Evolutionary conservation across 805 yeast genomes (phyloP).

Genomic region (Suhomyces sp.): DNA sequence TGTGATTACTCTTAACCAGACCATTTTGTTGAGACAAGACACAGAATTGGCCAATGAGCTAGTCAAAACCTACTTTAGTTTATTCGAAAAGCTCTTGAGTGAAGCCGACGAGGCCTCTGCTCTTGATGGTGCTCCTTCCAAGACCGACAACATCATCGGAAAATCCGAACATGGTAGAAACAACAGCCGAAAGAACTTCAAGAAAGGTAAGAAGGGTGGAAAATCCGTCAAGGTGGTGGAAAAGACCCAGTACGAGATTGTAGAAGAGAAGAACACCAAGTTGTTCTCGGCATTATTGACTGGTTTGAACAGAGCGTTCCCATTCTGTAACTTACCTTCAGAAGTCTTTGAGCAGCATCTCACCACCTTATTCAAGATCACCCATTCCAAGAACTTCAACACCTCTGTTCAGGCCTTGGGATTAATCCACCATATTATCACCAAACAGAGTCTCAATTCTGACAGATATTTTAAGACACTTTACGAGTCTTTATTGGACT

Average conservation of each 20-base stretch:
- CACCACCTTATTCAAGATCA: slow-evolving; percentile 80
- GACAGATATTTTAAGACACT: slow-evolving; percentile 83
- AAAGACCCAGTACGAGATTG: slow-evolving; percentile 60
- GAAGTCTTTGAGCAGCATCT: slow-evolving; percentile 72
- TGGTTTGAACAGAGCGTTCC: slow-evolving; percentile 94
- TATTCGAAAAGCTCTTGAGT: slow-evolving; percentile 79
- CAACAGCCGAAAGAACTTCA: slow-evolving; percentile 62
- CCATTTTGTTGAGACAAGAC: slow-evolving; percentile 78
- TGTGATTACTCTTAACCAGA: slow-evolving; percentile 85
- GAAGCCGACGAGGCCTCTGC: slow-evolving; percentile 54
- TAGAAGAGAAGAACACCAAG: slow-evolving; percentile 79
- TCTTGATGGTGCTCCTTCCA: slow-evolving; percentile 34
- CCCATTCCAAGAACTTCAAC: slow-evolving; percentile 91
- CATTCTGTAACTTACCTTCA: slow-evolving; percentile 74
- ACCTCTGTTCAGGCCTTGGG: slow-evolving; percentile 91
- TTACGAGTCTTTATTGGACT: slow-evolving; percentile 85
- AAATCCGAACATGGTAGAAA: slow-evolving; percentile 57
- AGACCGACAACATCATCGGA: slow-evolving; percentile 41
- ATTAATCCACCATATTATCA: slow-evolving; percentile 75
- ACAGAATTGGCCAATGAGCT: slow-evolving; percentile 77
- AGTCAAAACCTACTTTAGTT: slow-evolving; percentile 77
- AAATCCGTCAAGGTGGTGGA: slow-evolving; percentile 61
- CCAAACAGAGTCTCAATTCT: slow-evolving; percentile 51
- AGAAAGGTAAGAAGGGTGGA: slow-evolving; percentile 87
- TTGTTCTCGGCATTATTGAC: slow-evolving; percentile 87